phyloP scores from a whole-genome alignment of 1,284 basidiomycete species.

The Porogramme epimiltina region DNA sequence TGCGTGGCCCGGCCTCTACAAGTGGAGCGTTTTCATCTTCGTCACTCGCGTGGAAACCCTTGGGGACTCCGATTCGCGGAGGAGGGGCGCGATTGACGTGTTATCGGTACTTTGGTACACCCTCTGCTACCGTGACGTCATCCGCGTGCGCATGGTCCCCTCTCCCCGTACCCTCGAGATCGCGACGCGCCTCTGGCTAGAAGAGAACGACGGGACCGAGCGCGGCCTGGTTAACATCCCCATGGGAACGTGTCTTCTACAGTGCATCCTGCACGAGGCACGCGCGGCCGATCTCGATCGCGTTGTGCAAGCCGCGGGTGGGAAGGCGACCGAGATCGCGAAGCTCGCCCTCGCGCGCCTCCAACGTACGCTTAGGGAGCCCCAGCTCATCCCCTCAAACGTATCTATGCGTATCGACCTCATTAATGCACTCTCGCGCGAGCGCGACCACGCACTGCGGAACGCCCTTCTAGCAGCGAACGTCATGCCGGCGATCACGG shows the following conservation, averaged over 20 bases:
- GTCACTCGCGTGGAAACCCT: conserved; percentile 26
- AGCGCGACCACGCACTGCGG: conserved; percentile 31
- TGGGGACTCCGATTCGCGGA: conserved; percentile 13
- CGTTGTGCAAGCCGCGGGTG: conserved; percentile 29
- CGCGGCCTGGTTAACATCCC: conserved; percentile 30
- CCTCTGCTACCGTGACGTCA: conserved; percentile 29
- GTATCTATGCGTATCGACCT: conserved; percentile 34
- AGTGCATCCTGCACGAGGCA: conserved; percentile 30
- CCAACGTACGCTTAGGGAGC: conserved; percentile 17
- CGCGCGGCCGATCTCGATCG: conserved; percentile 28
- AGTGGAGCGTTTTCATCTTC: conserved; percentile 39
- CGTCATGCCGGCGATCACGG: conserved; percentile 33
- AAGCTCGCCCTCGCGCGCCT: conserved; percentile 33
- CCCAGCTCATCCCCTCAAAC: conserved; percentile 9
- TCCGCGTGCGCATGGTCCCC: conserved; percentile 31
- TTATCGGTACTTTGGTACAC: conserved; percentile 33
- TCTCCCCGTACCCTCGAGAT: conserved; percentile 37
- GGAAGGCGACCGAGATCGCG: conserved; percentile 31
- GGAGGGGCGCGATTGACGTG: conserved; percentile 31
- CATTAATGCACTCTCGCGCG: conserved; percentile 34
- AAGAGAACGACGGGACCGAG: conserved; percentile 29
- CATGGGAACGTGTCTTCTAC: conserved; percentile 32
- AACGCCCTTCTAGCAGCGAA: conserved; percentile 35
- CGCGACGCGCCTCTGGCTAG: conserved; percentile 36
- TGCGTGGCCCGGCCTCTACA: conserved; percentile 39